Percentiles rank a stretch among this genome's conserved stretches.
Conservation (phyloP, 345 rosid genomes). For the Murraya paniculata region DNA sequence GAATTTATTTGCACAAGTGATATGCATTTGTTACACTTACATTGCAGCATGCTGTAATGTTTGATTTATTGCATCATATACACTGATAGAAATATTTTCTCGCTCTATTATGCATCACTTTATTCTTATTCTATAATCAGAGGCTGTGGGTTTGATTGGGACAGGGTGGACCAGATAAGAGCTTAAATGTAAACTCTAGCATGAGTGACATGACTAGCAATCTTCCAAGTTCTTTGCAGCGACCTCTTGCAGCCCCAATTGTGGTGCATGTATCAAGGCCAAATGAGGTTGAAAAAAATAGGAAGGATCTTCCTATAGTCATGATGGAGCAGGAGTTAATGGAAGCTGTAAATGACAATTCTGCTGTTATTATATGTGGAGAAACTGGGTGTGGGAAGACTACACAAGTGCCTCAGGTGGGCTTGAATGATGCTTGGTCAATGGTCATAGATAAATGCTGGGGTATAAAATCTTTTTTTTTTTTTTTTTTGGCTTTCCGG, state of each 20-base stretch:
- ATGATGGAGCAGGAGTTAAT: slow-evolving; percentile 99
- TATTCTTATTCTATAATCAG: slow-evolving; percentile 13
- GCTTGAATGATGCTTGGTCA: slow-evolving; percentile 19
- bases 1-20: neutral
- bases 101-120: neutral
- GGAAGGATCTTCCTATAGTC: slow-evolving; percentile 88
- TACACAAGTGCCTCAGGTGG: slow-evolving; percentile 94
- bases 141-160: slow-evolving; percentile 21
- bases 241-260: slow-evolving; percentile 38
- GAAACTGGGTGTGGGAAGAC: slow-evolving; percentile 99
- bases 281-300: slow-evolving; percentile 56
- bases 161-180: slow-evolving; percentile 35
- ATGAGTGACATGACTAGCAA: slow-evolving; percentile 16
- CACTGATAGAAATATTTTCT: neutral
- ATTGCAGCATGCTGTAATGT: neutral
- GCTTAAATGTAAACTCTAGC: slow-evolving; percentile 14
- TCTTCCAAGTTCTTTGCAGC: slow-evolving; percentile 27
- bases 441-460: neutral
- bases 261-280: slow-evolving; percentile 78
- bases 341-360: slow-evolving; percentile 79
- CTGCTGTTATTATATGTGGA: slow-evolving; percentile 68
- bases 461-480: neutral
- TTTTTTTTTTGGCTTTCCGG: neutral
- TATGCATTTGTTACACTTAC: neutral
- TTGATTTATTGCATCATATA: neutral